These are phyloP conservation scores for Colletotrichum chlorophyti DNA, from an alignment of 2,329 filamentous ascomycete species.

Conservation along the genomic window DNA sequence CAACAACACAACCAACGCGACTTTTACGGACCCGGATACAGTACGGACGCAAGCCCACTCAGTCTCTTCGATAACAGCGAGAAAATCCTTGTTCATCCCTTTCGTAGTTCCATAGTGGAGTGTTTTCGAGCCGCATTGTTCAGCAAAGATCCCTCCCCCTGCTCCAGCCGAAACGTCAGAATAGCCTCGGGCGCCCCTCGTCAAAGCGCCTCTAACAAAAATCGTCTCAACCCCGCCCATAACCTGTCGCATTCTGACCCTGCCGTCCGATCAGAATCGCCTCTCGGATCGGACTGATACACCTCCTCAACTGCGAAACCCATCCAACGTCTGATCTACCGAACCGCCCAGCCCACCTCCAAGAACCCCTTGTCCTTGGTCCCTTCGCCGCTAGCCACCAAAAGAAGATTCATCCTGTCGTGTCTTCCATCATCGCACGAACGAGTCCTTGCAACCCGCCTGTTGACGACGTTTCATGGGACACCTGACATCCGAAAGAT, in stretches of 20 bases:
- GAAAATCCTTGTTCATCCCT: constrained; percentile 8
- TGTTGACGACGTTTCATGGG: constrained; percentile 46
- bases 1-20: constrained; percentile 1
- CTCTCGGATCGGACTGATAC: constrained; percentile 31
- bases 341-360: constrained; percentile 19
- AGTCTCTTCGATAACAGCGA: neutral
- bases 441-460: constrained; percentile 29
- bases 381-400: constrained; percentile 32
- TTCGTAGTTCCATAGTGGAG: neutral
- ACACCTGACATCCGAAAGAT: constrained; percentile 43
- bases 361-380: neutral
- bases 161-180: constrained; percentile 45
- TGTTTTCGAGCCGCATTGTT: no score
- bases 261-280: constrained; percentile 36
- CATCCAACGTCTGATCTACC: constrained; percentile 53
- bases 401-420: constrained; percentile 23
- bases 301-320: constrained; percentile 48
- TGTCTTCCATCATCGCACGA: constrained; percentile 24
- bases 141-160: constrained; percentile 37
- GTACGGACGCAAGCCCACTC: neutral
- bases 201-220: constrained; percentile 52
- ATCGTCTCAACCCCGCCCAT: constrained; percentile 49
- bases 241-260: constrained; percentile 34
- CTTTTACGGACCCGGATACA: neutral
- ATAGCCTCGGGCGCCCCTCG: constrained; percentile 41